A percentile compares a stretch with the other conserved stretches of the same genome.
Conservation (phyloP, 208 protist genomes). For the Trypanosoma cruzi region DNA sequence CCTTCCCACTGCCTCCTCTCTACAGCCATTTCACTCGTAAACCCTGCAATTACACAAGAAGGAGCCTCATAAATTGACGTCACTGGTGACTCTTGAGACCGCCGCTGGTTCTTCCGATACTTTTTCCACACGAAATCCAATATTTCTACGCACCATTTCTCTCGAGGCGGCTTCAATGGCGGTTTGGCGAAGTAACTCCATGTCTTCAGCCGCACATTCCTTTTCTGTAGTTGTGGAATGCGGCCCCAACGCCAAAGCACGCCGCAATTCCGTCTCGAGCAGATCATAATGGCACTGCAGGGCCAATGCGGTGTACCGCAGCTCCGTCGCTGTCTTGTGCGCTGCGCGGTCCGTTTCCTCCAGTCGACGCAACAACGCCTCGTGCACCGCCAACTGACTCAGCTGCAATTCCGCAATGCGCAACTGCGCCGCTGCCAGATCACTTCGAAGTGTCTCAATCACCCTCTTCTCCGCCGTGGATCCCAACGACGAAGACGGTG, state of each 20-base stretch:
- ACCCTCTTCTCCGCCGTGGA: conserved; percentile 15
- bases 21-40: too few relatives aligned
- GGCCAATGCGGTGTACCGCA: conserved; percentile 81
- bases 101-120: conserved; percentile 39
- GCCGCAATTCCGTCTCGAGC: conserved; percentile 77
- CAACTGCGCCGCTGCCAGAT: conserved; percentile 52
- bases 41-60: too few relatives aligned
- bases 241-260: conserved; percentile 57
- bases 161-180: conserved; percentile 75
- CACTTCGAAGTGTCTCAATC: conserved; percentile 31
- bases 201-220: conserved; percentile 22
- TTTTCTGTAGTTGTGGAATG: background rate
- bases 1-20: too few relatives aligned
- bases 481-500: background rate
- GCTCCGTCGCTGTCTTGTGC: conserved; percentile 45
- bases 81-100: conserved; percentile 18
- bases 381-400: conserved; percentile 27
- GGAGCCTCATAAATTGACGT: background rate
- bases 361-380: conserved; percentile 43
- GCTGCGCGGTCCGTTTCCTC: conserved; percentile 49
- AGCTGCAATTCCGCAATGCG: conserved; percentile 49
- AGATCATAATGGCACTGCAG: conserved; percentile 63
- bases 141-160: conserved; percentile 75
- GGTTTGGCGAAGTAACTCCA: conserved; percentile 40
- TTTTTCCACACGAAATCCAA: conserved; percentile 72